Conservation (phyloP, 768 basidiomycete genomes). For the Mycena sanguinolenta region DNA sequence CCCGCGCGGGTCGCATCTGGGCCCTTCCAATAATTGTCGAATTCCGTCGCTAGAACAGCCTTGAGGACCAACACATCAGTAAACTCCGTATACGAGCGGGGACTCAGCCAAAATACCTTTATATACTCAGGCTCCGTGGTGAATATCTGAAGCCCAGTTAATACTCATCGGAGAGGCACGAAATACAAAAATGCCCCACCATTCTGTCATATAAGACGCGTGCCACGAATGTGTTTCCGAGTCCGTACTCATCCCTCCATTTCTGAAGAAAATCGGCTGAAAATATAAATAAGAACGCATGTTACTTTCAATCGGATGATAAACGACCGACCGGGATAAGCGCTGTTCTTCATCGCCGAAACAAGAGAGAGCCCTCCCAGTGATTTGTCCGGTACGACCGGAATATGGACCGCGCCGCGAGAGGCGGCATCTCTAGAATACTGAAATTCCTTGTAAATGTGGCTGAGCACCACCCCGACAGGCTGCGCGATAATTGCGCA, state of each 20-base stretch:
- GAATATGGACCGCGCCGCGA: constrained; percentile 14
- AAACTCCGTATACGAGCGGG: neutral
- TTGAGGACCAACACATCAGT: neutral
- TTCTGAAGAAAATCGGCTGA: constrained; percentile 18
- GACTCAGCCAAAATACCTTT: neutral
- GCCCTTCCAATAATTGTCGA: constrained; percentile 29
- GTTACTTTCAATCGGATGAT: neutral
- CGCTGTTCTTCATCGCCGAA: neutral
- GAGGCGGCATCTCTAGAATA: constrained; percentile 14
- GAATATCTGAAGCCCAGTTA: neutral
- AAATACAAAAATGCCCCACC: constrained; percentile 1
- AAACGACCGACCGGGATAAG: constrained; percentile 20
- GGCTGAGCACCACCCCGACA: neutral
- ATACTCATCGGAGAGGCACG: neutral
- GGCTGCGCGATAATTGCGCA: constrained; percentile 14
- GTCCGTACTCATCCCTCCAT: constrained; percentile 10
- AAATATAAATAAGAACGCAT: neutral
- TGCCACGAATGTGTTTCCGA: constrained; percentile 10
- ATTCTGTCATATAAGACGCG: constrained; percentile 1
- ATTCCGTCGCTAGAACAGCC: constrained; percentile 27
- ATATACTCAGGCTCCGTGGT: constrained; percentile 24
- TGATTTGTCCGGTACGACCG: constrained; percentile 15
- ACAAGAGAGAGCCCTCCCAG: constrained; percentile 1
- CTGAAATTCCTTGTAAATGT: neutral
- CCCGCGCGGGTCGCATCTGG: neutral